Evolutionary conservation across 176 grass and related monocot genomes (phyloP).

Genomic region (Aegilops speltoides): DNA sequence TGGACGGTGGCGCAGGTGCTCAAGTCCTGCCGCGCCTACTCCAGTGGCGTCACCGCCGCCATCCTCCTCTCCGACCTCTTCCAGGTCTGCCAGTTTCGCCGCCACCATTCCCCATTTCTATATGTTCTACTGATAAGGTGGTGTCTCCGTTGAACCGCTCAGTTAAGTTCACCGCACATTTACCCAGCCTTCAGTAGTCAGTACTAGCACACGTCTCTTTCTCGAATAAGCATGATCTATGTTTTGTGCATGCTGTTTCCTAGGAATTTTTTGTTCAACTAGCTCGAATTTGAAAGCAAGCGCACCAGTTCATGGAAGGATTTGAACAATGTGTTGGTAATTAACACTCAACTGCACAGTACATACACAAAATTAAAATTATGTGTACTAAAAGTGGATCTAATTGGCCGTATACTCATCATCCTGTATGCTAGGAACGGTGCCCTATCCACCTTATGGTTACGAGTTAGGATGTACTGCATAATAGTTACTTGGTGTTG

Average conservation of each 20-base stretch:
- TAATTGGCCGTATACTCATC: not conserved
- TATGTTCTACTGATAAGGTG: not conserved
- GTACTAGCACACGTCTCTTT: not conserved
- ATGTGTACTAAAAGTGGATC: not conserved
- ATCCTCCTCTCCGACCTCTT: constrained; percentile 93
- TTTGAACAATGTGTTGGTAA: not conserved
- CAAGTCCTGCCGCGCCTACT: constrained; percentile 75
- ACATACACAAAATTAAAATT: not conserved
- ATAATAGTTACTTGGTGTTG: not conserved
- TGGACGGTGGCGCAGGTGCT: constrained; percentile 78
- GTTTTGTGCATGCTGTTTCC: not conserved
- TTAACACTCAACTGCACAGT: not conserved
- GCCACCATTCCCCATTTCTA: not conserved
- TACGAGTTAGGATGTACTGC: not conserved
- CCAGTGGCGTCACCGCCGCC: constrained; percentile 82
- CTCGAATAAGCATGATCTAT: not conserved
- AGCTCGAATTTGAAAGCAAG: not conserved
- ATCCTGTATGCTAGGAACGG: not conserved
- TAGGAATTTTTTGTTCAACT: not conserved
- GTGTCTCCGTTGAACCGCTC: not conserved
- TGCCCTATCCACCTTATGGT: not conserved
- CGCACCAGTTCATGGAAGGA: not conserved
- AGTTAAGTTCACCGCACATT: not conserved
- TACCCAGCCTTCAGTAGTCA: not conserved
- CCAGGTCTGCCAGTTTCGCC: constrained; percentile 47